Base-by-base conservation (phyloP, 2,329 filamentous ascomycete genomes). In the Lasiodiplodia sp. region DNA sequence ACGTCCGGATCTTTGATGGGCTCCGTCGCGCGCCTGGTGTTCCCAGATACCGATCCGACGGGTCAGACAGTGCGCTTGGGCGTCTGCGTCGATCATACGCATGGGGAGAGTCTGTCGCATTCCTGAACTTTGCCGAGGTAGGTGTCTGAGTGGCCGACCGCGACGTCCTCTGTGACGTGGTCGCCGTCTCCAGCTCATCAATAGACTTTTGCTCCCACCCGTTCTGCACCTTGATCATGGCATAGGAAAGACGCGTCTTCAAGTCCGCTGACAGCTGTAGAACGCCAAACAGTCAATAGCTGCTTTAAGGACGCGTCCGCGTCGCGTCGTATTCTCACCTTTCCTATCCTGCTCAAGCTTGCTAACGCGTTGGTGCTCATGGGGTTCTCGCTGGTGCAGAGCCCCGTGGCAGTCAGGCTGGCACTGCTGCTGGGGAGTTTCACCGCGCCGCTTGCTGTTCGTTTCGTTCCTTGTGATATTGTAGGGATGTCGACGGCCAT, bases 201-300 rank as follows among this genome's bases (percentile, higher is more conserved):
- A 96, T 88, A 21, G 89, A 89, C 71, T 91, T 89, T 62, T 90
- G 87, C 80, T 97, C 92, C 91, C 94, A 96, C 69, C 93, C 93
- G 76, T 96, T 90, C 71, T 81, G 93, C 51, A 97, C 92, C 80
- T 97, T 97, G 77, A 96, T 87, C 87, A 97, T 96, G 72, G 95
- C 95, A 79, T 97, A 97, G 7, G 93, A 93, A 34, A 98, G 86
- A 74, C 93, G 91, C 63, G 93, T 90, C 76, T 91, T 91, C 65
- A 98, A 86, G 76, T 95, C 92, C 67, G 90, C 88, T 51, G 92
- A 93, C 66, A 93, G 83, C 91, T 94, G 77, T 56, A 74, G 70
- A 60, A 69, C 52, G 38, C 64, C 31, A 37, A 60, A 63, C 64
- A 66, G 71, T 75, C 44, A 72, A 56, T 68, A 40, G 58, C 60